Evolutionary conservation across 2,329 filamentous ascomycete genomes (phyloP).

Genomic region (Pyrenochaeta sp.): DNA sequence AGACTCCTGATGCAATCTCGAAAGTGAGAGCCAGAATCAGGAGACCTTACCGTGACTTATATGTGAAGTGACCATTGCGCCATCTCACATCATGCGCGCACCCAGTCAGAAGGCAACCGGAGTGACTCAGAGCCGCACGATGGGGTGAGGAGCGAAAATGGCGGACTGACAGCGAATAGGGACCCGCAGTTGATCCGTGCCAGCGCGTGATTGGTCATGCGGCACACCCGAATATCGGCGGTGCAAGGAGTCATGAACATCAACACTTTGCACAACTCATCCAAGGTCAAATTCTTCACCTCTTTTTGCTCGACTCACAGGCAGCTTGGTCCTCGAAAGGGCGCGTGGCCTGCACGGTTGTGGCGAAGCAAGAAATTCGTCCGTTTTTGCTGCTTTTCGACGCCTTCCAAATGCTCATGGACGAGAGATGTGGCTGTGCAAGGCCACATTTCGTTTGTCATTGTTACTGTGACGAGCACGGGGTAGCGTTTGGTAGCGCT

Average conservation of each 20-base stretch:
- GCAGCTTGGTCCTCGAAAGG: constrained; percentile 5
- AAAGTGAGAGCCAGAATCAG: constrained; percentile 19
- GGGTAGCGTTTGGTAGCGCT: background rate
- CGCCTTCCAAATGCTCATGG: background rate
- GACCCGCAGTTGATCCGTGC: constrained; percentile 29
- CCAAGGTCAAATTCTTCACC: constrained; percentile 20
- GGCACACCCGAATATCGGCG: constrained; percentile 40
- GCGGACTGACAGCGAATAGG: constrained; percentile 25
- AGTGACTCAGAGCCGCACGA: constrained; percentile 48
- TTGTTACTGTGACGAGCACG: background rate
- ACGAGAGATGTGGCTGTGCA: constrained; percentile 11
- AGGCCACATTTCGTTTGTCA: background rate
- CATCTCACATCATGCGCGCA: constrained; percentile 28
- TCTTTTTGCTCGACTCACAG: constrained; percentile 23
- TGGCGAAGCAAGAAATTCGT: background rate
- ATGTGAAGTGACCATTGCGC: constrained; percentile 38
- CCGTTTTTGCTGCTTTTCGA: background rate
- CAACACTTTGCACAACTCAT: constrained; percentile 29
- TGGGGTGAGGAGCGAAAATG: constrained; percentile 36
- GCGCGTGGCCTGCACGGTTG: constrained; percentile 7
- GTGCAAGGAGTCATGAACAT: constrained; percentile 33
- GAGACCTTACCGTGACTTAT: constrained; percentile 34
- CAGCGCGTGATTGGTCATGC: constrained; percentile 40
- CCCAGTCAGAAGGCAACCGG: constrained; percentile 38
- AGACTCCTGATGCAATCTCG: constrained; percentile 31